Evolutionary conservation across 2,329 filamentous ascomycete genomes (phyloP).

Genomic region (Harringtonia aguacate): DNA sequence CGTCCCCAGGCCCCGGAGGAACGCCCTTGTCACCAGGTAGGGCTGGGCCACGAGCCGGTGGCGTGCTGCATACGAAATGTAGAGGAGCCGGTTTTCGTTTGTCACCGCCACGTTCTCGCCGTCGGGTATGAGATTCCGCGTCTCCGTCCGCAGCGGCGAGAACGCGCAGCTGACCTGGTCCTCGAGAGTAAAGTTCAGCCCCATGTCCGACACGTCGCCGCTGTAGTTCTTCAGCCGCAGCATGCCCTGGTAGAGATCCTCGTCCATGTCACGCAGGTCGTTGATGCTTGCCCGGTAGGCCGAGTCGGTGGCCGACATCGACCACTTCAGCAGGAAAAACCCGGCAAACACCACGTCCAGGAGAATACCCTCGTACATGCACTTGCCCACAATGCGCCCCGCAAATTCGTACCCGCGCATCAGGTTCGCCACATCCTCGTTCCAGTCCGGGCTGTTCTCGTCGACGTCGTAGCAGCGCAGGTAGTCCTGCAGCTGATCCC

Average conservation of each 20-base stretch:
- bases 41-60: conserved; percentile 79
- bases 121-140: conserved; percentile 63
- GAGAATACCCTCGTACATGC: conserved; percentile 91
- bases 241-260: conserved; percentile 81
- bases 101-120: conserved; percentile 73
- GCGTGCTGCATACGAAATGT: conserved; percentile 82
- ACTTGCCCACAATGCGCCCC: conserved; percentile 88
- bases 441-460: conserved; percentile 46
- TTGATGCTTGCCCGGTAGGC: conserved; percentile 88
- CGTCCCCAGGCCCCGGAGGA: conserved; percentile 71
- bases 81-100: conserved; percentile 86
- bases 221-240: conserved; percentile 73
- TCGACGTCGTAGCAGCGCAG: conserved; percentile 39
- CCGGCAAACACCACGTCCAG: conserved; percentile 87
- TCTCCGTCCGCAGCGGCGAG: conserved; percentile 48
- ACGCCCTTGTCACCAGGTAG: conserved; percentile 71
- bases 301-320: conserved; percentile 49
- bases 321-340: conserved; percentile 96
- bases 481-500: conserved; percentile 56
- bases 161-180: conserved; percentile 47
- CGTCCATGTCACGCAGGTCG: conserved; percentile 84
- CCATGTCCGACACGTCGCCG: conserved; percentile 70
- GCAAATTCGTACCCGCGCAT: conserved; percentile 80
- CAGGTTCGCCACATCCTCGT: conserved; percentile 45
- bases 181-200: conserved; percentile 80